Conservation (phyloP, 768 basidiomycete species). For the Macrocybe gigantea region DNA sequence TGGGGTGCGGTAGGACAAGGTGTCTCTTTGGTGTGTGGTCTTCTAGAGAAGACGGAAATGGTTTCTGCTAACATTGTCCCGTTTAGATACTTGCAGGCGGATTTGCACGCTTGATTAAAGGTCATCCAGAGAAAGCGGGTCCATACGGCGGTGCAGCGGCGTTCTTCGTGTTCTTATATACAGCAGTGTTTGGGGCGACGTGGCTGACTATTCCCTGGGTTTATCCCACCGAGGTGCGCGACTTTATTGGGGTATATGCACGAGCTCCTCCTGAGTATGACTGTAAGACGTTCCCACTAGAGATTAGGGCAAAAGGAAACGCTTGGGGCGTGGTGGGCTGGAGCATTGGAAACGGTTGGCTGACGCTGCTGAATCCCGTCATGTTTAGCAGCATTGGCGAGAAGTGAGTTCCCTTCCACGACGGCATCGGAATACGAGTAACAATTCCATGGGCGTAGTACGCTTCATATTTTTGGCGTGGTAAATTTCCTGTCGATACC, state of each 20-base stretch:
- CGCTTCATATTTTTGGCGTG: slow-evolving; percentile 37
- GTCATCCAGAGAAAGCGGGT: slow-evolving; percentile 31
- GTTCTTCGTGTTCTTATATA: slow-evolving; percentile 38
- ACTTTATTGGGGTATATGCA: not conserved
- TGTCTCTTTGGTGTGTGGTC: slow-evolving; percentile 14
- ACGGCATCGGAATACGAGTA: not conserved
- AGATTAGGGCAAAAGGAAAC: slow-evolving; percentile 38
- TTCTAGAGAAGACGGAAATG: not conserved
- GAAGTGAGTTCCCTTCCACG: slow-evolving; percentile 13
- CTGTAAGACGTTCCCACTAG: slow-evolving; percentile 35
- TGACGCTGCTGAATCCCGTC: slow-evolving; percentile 37
- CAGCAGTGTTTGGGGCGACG: slow-evolving; percentile 38
- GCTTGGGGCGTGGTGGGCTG: slow-evolving; percentile 42
- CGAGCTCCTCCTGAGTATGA: not conserved
- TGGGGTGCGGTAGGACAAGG: slow-evolving; percentile 41
- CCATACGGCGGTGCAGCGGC: slow-evolving; percentile 37
- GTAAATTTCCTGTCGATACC: slow-evolving; percentile 38
- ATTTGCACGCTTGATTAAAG: slow-evolving; percentile 33
- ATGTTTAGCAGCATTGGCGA: slow-evolving; percentile 36
- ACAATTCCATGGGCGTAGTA: slow-evolving; percentile 17
- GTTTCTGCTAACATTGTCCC: not conserved
- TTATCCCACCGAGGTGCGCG: slow-evolving; percentile 21
- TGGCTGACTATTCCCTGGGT: slow-evolving; percentile 40
- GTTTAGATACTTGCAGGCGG: slow-evolving; percentile 32
- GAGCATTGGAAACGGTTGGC: slow-evolving; percentile 37